Evolutionary conservation across 176 grass and related monocot species (phyloP), one percentile per base, ranked within the genome.

Genomic region (Aegilops bicornis): DNA sequence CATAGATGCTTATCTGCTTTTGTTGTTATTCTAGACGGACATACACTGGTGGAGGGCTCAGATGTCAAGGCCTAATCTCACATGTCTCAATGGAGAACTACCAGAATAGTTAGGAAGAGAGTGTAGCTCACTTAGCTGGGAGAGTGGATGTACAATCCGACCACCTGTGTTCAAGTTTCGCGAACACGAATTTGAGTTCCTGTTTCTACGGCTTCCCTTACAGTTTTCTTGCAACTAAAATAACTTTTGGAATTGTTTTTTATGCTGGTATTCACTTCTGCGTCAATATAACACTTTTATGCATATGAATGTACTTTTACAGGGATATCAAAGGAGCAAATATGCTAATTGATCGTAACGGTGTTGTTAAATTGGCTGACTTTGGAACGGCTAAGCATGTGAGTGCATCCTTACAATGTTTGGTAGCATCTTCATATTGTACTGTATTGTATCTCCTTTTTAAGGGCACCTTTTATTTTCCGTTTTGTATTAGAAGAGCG

Each of bases 241-340:
- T 20, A 36, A 78, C 54, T 80, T 61, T 17, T 30, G 22, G 58
- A 66, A 75, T 54, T 74, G 30, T 40, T 68, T 59, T 8, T 59
- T 59, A 59, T 68, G 2, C 67, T 60, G 7, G 23, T 61, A 77
- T 43, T 27, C 30, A 47, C 64, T 70, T 48, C 20, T 73, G 85
- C 25, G 8, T 68, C 68, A 32, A 22, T 69, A 16, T 69, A 22
- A 50, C 39, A 79, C 10, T 83, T 27, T 58, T 33, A 50, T 77
- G 11, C 25, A 66, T 77, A 16, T 64, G 14, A 81, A 43, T 81
- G 7, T 33, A 64, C 59, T 66, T 27, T 82, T 91, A 78, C 86
- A 97, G 95, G 90, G 90, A 97, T 89, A 92, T 97, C 81, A 97
- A 97, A 92, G 95, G 92, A 68, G 88, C 90, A 89, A 97, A 97